Conservation (phyloP, 2,329 filamentous ascomycete species). For the Scedosporium dehoogii region DNA sequence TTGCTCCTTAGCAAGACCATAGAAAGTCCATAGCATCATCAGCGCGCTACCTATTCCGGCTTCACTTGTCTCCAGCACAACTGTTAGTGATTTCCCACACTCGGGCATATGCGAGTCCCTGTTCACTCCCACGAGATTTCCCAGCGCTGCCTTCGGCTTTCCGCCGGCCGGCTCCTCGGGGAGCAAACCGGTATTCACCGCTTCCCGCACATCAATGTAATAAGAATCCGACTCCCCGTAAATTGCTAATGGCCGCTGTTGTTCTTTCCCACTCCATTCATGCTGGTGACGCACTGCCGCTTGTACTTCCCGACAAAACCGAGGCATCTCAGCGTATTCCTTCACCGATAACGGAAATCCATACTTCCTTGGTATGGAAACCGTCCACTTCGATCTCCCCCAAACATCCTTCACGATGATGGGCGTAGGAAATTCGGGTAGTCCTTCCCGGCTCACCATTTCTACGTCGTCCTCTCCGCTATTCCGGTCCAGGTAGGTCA, state of each 20-base stretch:
- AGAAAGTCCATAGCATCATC: slow-evolving; percentile 75
- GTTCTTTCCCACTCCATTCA: background rate
- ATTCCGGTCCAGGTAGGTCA: background rate
- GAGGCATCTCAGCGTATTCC: slow-evolving; percentile 62
- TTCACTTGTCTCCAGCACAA: slow-evolving; percentile 61
- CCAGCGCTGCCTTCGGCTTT: slow-evolving; percentile 21
- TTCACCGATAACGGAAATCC: slow-evolving; percentile 56
- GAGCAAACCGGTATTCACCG: slow-evolving; percentile 54
- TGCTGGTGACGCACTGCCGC: slow-evolving; percentile 40
- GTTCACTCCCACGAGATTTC: slow-evolving; percentile 38
- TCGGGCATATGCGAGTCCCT: slow-evolving; percentile 37
- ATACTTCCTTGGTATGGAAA: slow-evolving; percentile 60
- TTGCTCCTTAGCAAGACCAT: slow-evolving; percentile 67
- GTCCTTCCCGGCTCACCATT: slow-evolving; percentile 52
- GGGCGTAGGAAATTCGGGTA: slow-evolving; percentile 66
- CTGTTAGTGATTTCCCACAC: slow-evolving; percentile 66
- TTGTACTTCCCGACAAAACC: slow-evolving; percentile 56
- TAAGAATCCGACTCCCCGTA: slow-evolving; percentile 56
- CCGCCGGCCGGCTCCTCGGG: slow-evolving; percentile 34
- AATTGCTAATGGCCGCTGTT: background rate
- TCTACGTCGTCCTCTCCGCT: slow-evolving; percentile 42
- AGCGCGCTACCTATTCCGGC: slow-evolving; percentile 69
- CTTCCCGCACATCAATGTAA: slow-evolving; percentile 67
- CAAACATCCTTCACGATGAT: slow-evolving; percentile 57
- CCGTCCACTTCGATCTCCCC: slow-evolving; percentile 65